Percentiles rank a stretch among this genome's conserved stretches.
These are phyloP conservation scores for Citrus cavaleriei DNA, from an alignment of 345 rosid genomes.

Conservation along the genomic window DNA sequence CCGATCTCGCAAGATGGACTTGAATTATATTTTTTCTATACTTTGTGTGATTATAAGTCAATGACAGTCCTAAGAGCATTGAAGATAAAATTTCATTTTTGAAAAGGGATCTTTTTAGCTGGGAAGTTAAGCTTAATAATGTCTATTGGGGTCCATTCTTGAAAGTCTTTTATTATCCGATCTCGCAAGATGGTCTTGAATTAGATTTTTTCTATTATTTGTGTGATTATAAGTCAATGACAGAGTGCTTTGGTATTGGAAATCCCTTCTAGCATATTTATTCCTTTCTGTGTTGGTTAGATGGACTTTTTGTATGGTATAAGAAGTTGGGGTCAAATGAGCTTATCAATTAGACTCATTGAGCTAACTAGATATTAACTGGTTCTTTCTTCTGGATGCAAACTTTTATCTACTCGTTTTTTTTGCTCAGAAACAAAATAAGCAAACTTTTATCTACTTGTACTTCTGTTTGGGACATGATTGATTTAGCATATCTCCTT, in stretches of 20 bases:
- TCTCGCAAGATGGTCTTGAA: not conserved
- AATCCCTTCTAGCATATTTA: not conserved
- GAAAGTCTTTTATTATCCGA: not conserved
- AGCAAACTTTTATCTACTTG: not conserved
- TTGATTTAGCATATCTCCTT: conserved; percentile 2
- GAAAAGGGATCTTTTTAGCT: not conserved
- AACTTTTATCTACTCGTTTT: not conserved
- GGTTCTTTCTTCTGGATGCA: not conserved
- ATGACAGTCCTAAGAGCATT: not conserved
- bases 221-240: not conserved
- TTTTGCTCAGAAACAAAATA: too few species aligned
- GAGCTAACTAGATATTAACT: not conserved
- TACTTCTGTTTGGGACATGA: not conserved
- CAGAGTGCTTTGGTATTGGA: not conserved
- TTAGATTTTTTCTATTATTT: not conserved
- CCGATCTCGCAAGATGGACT: not conserved
- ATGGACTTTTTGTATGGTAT: not conserved
- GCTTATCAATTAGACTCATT: not conserved
- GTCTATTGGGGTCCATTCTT: not conserved
- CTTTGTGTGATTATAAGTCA: not conserved
- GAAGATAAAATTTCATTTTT: not conserved
- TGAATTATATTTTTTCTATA: not conserved
- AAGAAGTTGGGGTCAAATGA: not conserved
- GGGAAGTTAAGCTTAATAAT: not conserved
- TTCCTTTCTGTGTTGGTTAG: not conserved